A percentile compares a stretch with the other conserved stretches of the same genome.
These are phyloP conservation scores for Capsicum baccatum DNA, from an alignment of 257 asterid genomes.

Conservation along the genomic window DNA sequence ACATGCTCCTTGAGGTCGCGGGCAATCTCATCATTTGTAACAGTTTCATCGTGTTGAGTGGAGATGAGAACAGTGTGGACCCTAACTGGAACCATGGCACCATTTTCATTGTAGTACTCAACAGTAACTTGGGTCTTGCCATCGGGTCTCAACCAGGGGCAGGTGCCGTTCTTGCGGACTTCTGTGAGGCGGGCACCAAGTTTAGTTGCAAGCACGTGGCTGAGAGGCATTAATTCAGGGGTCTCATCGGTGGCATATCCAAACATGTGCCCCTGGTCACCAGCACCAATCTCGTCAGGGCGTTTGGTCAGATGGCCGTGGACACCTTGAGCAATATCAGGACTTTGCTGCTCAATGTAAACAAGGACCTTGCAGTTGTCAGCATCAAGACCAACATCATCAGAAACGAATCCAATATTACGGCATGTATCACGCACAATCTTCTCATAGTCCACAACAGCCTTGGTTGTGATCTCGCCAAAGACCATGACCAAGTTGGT, in stretches of 20 bases:
- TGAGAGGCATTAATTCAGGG: constrained; percentile 68
- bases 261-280: constrained; percentile 70
- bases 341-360: constrained; percentile 63
- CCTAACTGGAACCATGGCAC: constrained; percentile 62
- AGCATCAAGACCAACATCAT: constrained; percentile 67
- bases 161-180: constrained; percentile 63
- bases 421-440: constrained; percentile 70
- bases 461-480: constrained; percentile 70
- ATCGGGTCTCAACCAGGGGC: constrained; percentile 72
- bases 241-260: constrained; percentile 73
- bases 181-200: constrained; percentile 65
- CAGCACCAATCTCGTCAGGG: constrained; percentile 69
- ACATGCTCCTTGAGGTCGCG: constrained; percentile 65
- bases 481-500: constrained; percentile 70
- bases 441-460: constrained; percentile 60
- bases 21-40: constrained; percentile 66
- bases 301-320: constrained; percentile 67
- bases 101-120: constrained; percentile 64
- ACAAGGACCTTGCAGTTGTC: constrained; percentile 69
- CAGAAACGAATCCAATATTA: constrained; percentile 56
- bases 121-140: constrained; percentile 71
- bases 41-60: constrained; percentile 70
- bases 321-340: constrained; percentile 69
- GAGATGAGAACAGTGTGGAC: constrained; percentile 71
- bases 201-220: constrained; percentile 68